Evolutionary conservation across 1,139 yeast species (phyloP), one percentile per base, ranked within the genome.

Genomic region (Geotrichum klebahnii): DNA sequence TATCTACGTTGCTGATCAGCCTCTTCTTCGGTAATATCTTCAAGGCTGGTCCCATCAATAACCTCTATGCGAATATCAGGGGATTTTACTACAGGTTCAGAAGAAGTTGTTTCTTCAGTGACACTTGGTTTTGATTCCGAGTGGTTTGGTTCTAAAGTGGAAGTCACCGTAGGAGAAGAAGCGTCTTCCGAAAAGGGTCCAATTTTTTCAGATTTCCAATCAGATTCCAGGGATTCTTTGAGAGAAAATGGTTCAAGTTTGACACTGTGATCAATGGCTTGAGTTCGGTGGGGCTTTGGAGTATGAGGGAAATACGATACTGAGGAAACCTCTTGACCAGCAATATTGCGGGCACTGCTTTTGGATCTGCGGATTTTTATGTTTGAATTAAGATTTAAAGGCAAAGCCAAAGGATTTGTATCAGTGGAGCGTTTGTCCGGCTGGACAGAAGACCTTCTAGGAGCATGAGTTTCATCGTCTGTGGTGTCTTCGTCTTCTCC

Each of bases 281-380:
- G 42, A 26, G 38, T 45, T 19, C 51, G 47, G 23, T 50, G 52
- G 16, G 47, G 50, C 33, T 44, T 46, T 16, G 73, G 61, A 60
- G 70, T 76, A 61, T 82, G 87, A 2, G 87, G 87, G 51, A 80
- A 75, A 60, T 81, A 82, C 0, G 85, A 80, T 0, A 87, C 87
- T 2, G 83, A 78, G 0, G 85, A 77, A 0, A 80, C 78, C 14
- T 52, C 51, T 40, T 54, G 41, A 31, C 41, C 41, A 34, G 53
- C 42, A n/a, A 31, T 46, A 22, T 29, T 41, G 48, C 17, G 16
- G 12, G 31, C 23, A 28, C 17, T 12, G 43, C 23, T 26, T 10
- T 35, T 24, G 12, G 46, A 45, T 28, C 44, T 16, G 22, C 22
- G 42, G 20, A 34, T 45, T 19, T 28, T 38, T 10, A 26, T 26